Percentiles rank a stretch among this genome's conserved stretches.
These are phyloP conservation scores for Volvox carteri DNA, from an alignment of 163 green algal genomes.

Conservation along the genomic window DNA sequence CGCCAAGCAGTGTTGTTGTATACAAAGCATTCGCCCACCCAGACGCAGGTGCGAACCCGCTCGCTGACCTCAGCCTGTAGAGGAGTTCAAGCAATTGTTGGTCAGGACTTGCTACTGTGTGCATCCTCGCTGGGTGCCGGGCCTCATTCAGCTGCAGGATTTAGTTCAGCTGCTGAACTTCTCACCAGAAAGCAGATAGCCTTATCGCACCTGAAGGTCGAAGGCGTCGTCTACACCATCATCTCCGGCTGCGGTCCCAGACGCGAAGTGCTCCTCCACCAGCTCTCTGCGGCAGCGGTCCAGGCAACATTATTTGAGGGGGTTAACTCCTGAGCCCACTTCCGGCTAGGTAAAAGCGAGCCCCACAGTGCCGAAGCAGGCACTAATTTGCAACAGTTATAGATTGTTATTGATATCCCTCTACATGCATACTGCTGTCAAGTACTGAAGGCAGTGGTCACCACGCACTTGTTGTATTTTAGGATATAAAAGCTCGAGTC, in stretches of 20 bases:
- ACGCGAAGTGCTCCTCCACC: conserved; percentile 68
- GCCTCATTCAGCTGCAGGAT: background rate
- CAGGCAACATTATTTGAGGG: background rate
- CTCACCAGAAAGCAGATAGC: background rate
- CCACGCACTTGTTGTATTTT: conserved; percentile 75
- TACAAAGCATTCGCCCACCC: conserved; percentile 98
- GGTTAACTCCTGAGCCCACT: too few species aligned
- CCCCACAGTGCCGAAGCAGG: too few species aligned
- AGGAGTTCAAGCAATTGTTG: background rate
- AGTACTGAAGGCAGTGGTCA: too few species aligned
- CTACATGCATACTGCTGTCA: too few species aligned
- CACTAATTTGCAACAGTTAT: too few species aligned
- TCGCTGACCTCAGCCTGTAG: conserved; percentile 69
- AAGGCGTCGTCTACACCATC: conserved; percentile 84
- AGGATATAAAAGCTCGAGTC: conserved; percentile 96
- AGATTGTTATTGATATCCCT: too few species aligned
- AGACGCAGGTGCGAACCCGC: conserved; percentile 78
- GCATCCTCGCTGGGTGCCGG: too few species aligned
- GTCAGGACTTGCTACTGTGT: background rate
- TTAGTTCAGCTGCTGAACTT: too few species aligned
- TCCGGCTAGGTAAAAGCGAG: too few species aligned
- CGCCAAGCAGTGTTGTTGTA: conserved; percentile 97
- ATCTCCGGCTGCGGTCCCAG: conserved; percentile 63
- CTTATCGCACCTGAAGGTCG: conserved; percentile 71
- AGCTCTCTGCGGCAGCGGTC: conserved; percentile 24